Evolutionary conservation across 2,329 filamentous ascomycete species (phyloP), one percentile per base, ranked within the genome.

Genomic region (Tolypocladium nubicola): DNA sequence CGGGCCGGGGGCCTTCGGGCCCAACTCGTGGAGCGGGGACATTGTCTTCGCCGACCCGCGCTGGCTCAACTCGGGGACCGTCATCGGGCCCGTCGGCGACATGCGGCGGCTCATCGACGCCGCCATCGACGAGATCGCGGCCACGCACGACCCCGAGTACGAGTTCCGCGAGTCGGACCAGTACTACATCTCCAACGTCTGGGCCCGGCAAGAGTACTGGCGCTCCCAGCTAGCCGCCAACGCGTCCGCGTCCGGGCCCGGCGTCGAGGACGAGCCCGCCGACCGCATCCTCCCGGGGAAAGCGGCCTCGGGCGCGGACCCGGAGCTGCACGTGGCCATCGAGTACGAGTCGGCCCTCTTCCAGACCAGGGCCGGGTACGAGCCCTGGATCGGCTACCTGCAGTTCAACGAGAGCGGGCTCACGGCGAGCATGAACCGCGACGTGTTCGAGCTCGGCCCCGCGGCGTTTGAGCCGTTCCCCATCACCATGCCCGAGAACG

Each of bases 51-150:
- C 66, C n/a, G 68, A 72, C 38, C 71, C 74, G 9, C 69, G 70
- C 23, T 77, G 70, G 68, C 66, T 77, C 39, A 77, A 77, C 64
- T 77, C 75, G 5, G 75, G 75, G n/a, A 76, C 74, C 19, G 69
- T 76, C 33, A 75, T 77, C 52, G 75, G 73, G 1, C 74, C 73
- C 1, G 60, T 73, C 21, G 63, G 61, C 7, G 67, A 71, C 30
- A 8, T 71, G 57, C 65, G 61, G 55, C 61, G 58, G 13, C 63
- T 68, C 11, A 59, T 71, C 30, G 52, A 63, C 6, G 68, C 62
- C 8, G 63, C 64, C 21, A 62, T 70, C 50, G 60, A 61, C 19
- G 66, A 68, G 56, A 61, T 76, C 53, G 61, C 67, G 39, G 65
- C 65, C 13, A 70, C 72, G 1, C 70, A 71, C 57, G 65, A 74